These are phyloP conservation scores for Venturiaceae sp. DNA, from an alignment of 2,329 filamentous ascomycete genomes.

Conservation along the genomic window DNA sequence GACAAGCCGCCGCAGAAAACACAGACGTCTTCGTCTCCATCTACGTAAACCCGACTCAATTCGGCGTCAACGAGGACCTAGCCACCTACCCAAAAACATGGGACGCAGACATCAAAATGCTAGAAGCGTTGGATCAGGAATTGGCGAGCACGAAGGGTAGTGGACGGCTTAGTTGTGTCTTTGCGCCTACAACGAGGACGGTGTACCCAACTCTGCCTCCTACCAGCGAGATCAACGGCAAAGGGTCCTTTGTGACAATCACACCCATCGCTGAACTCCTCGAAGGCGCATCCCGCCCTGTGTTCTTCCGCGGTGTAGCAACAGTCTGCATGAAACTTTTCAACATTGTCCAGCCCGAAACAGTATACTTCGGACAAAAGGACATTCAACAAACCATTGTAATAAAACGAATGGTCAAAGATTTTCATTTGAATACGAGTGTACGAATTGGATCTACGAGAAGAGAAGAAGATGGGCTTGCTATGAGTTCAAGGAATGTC, in stretches of 20 bases:
- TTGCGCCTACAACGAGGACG: constrained; percentile 69
- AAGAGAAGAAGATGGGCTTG: constrained; percentile 72
- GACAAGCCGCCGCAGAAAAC: constrained; percentile 73
- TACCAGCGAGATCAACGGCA: constrained; percentile 59
- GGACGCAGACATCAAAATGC: constrained; percentile 60
- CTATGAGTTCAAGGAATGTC: constrained; percentile 87
- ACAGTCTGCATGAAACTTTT: constrained; percentile 95
- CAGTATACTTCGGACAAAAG: constrained; percentile 93
- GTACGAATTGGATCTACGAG: constrained; percentile 67
- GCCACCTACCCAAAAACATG: constrained; percentile 85
- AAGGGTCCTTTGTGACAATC: constrained; percentile 84
- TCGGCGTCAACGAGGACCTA: constrained; percentile 81
- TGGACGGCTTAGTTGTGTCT: constrained; percentile 71
- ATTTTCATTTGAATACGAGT: constrained; percentile 71
- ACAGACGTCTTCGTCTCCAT: constrained; percentile 83
- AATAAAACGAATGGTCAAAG: constrained; percentile 74
- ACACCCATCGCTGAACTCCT: constrained; percentile 73
- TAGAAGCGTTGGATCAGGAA: constrained; percentile 61
- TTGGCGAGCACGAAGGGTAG: constrained; percentile 38
- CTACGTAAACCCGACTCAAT: constrained; percentile 96
- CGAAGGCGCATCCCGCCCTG: constrained; percentile 77
- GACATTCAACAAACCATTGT: constrained; percentile 94
- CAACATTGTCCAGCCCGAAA: constrained; percentile 68
- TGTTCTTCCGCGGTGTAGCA: constrained; percentile 93
- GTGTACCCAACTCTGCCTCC: constrained; percentile 85